phyloP scores from a whole-genome alignment of 768 basidiomycete genomes.

The Naganishia friedmannii region DNA sequence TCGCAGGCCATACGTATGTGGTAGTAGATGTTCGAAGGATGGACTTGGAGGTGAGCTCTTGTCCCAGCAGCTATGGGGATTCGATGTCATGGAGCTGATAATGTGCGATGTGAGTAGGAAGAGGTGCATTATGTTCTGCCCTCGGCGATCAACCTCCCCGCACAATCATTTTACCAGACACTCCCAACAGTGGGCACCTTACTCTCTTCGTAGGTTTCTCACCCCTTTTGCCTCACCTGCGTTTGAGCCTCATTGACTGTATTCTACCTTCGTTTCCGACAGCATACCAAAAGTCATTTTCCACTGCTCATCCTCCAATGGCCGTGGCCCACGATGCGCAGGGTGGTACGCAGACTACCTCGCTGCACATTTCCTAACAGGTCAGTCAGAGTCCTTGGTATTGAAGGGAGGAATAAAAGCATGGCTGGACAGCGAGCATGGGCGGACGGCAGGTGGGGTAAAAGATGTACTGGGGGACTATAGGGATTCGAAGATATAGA shows the following conservation, averaged over 20 bases:
- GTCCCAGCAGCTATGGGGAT: background rate
- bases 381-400: conserved; percentile 27
- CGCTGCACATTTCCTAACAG: background rate
- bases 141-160: conserved; percentile 56
- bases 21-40: conserved; percentile 54
- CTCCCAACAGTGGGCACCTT: conserved; percentile 36
- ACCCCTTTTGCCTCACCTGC: too few species aligned
- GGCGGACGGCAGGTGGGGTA: background rate
- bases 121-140: conserved; percentile 42
- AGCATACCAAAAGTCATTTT: conserved; percentile 36
- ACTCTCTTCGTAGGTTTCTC: conserved; percentile 2
- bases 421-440: conserved; percentile 30
- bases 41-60: conserved; percentile 52
- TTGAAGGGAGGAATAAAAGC: conserved; percentile 38
- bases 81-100: background rate
- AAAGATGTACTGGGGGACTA: conserved; percentile 12
- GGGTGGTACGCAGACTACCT: conserved; percentile 39
- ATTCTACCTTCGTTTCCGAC: too few species aligned
- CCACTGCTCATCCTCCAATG: conserved; percentile 35
- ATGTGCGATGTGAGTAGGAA: background rate
- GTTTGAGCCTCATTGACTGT: too few species aligned
- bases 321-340: conserved; percentile 38
- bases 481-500: background rate
- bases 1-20: conserved; percentile 42
- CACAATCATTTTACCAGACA: conserved; percentile 55